Base-by-base conservation (phyloP, 169 alveolate species). In the Plasmodium yoelii region DNA sequence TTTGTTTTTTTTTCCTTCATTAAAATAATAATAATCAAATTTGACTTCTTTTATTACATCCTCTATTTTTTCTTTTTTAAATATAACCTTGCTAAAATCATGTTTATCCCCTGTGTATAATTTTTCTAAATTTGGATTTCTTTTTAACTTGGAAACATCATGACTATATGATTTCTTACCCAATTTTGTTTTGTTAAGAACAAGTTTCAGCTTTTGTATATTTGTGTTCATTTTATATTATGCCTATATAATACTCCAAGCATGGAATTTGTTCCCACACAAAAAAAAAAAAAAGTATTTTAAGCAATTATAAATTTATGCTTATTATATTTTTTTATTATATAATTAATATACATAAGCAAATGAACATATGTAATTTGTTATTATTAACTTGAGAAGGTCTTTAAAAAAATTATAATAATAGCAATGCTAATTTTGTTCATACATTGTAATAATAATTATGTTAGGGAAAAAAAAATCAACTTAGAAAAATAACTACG, bases 11-110 rank as follows among this genome's bases (percentile, higher is more conserved):
- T 73, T 59, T 39, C 93, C 91, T 63, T 90, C 91, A 39, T 95
- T 96, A 77, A 94, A 75, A 94, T 93, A 93, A 86, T 94, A 94
- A 74, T 88, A 95, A 86, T 92, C 93, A 74, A 95, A 94, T 57
- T 95, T 94, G 19, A 94, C 97, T 71, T 95, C 97, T 57, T 73
- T 77, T 88, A 94, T 88, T 19, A 95, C 90, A 12, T 59, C 87
- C 69, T 91, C 94, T 22, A 94, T 68, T 65, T 95, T 94, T 70
- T 95, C 97, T 72, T 94, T 91, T 53, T 87, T 87, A 68, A 94
- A 94, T 1, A 94, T 87, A 22, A 94, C 96, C 67, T 75, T 59
- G 39, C 51, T 64, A 82, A 87, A 92, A 28, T 87, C 73, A n/a
- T 92, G 94, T 53, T 86, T 86, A 57, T 86, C 87, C 39, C 91